Base-by-base conservation (phyloP, 208 protist genomes). In the Angomonas deanei region DNA sequence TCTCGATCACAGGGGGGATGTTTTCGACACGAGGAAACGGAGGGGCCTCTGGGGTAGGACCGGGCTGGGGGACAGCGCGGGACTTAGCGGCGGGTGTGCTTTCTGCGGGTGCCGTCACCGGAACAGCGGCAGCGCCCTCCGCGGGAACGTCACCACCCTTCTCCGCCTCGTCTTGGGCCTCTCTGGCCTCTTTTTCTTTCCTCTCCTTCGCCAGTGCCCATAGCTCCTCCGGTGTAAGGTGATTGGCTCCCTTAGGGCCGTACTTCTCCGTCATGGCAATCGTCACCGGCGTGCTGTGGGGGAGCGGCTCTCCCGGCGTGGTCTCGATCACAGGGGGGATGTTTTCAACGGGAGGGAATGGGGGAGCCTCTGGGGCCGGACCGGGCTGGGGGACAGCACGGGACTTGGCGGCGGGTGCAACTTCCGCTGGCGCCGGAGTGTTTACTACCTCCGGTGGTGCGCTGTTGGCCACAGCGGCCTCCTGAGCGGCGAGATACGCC, bases 181-280 rank as follows among this genome's bases (percentile, higher is more conserved):
- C 53, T 15, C 17, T 31, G 23, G 53, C 23, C 17, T 23, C 8
- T 6, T 13, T 31, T 24, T 58, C 53, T 6, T 23, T 23, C 28
- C 31, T 3, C 28, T 34, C 23, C 17, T 13, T 23, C 23, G 19
- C 48, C 48, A 54, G 13, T 8, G 21, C 32, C 56, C 31, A 61
- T 15, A 63, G 58, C 39, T 63, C 58, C 4, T 31, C 34, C 31
- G 58, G 58, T 21, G 36, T 48, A 1, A 64, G 48, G 59, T 61
- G 59, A 39, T 72, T 34, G 13, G 30, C 59, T 0, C 32, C 32
- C 33, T 72, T 72, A 0, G 66, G 59, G 13, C 52, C 60, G 27
- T 61, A 38, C 57, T 61, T 48, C 60, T 67, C 61, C 39, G 68
- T 63, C 49, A 63, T 30, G 23, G 58, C 56, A 36, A 38, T 24